Base-by-base conservation (phyloP, 2,329 filamentous ascomycete genomes). In the Colletotrichum australisinense region DNA sequence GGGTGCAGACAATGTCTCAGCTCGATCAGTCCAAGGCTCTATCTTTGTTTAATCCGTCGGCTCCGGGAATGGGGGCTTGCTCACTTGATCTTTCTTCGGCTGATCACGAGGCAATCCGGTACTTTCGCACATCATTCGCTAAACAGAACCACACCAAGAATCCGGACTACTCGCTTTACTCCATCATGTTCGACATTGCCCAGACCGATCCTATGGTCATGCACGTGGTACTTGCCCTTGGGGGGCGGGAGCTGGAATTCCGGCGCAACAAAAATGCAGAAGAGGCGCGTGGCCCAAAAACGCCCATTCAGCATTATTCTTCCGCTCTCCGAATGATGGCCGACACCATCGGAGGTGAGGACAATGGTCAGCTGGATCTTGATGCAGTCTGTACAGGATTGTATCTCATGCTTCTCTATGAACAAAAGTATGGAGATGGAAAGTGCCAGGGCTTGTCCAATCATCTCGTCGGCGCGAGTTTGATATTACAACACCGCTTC, bases 401-500 rank as follows among this genome's bases (percentile, higher is more conserved):
- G 7, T 83, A 81, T 73, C 72, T 84, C 11, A 83, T 84, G 80
- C 77, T 83, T 1, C 56, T 81, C 2, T 84, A 83, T 46, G 82
- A 83, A 74, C 81, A 83, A 67, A 81, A 82, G 42, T 82, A 80
- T 46, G 81, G 81, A n/a, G 82, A 84, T 19, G 76, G 77, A 1
- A 75, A 71, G 12, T 80, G 81, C 24, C 76, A 74, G 8, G 80
- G 81, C 1, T 74, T 80, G 42, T 67, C 77, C 2, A 80, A 81
- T 24, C 81, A 83, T 63, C 76, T 83, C 4, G 77, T 76, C 22
- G 81, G 81, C 1, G 78, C 81, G 4, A 77, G 80, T 3, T 75
- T 80, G 38, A 76, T 83, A 24, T 62, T 83, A 22, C 76, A 79
- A 55, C 76, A 80, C 26, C 76, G 77, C 14, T 78, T 76, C 55